Conservation (phyloP, 2,329 filamentous ascomycete species). For the Ascochyta pisi region DNA sequence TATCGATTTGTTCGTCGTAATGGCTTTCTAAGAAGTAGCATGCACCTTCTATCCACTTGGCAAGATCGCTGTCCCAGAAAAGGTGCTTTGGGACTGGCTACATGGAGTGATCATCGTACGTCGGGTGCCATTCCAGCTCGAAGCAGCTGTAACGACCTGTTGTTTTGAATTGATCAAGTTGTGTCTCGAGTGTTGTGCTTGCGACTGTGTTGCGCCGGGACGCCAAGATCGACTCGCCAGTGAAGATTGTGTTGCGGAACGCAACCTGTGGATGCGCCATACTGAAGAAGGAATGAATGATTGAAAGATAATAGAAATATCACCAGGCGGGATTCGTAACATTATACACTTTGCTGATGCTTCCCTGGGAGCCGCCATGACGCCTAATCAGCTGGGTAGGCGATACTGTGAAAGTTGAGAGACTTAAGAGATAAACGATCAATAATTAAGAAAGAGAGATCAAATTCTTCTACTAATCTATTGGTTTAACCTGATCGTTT, state of each 20-base stretch:
- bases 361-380: neutral
- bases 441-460: too few relatives aligned
- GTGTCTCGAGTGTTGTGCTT: slow-evolving; percentile 13
- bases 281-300: neutral
- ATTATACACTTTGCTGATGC: neutral
- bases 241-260: slow-evolving; percentile 18
- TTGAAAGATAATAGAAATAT: too few relatives aligned
- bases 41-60: slow-evolving; percentile 69
- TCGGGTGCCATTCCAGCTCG: slow-evolving; percentile 62
- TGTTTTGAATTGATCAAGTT: slow-evolving; percentile 18
- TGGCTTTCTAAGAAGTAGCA: slow-evolving; percentile 61
- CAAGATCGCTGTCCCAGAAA: slow-evolving; percentile 66
- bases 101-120: slow-evolving; percentile 58
- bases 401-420: too few relatives aligned
- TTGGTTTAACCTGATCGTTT: too few relatives aligned
- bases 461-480: too few relatives aligned
- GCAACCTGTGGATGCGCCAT: slow-evolving; percentile 16
- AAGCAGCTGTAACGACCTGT: slow-evolving; percentile 58
- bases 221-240: slow-evolving; percentile 11
- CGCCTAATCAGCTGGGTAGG: neutral
- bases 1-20: slow-evolving; percentile 56
- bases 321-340: neutral
- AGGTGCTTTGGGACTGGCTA: slow-evolving; percentile 66
- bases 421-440: too few relatives aligned
- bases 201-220: slow-evolving; percentile 19